Percentiles rank a stretch among this genome's conserved stretches.
phyloP scores from a whole-genome alignment of 2,329 filamentous ascomycete genomes.

The Ceratocystis destructans region DNA sequence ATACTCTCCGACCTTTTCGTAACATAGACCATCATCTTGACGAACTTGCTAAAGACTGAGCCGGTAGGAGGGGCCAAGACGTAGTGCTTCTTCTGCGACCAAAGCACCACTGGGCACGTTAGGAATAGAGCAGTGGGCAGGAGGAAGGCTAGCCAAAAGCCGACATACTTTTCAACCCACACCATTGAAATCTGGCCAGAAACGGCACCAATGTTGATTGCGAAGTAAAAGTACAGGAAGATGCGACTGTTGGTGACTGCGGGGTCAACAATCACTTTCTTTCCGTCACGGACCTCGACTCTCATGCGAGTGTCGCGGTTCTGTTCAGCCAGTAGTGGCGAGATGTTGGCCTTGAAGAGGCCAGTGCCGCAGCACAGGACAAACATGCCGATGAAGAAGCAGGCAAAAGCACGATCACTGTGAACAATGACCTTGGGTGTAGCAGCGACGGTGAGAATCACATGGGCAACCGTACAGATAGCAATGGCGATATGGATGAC shows the following conservation, averaged over 20 bases:
- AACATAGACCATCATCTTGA: conserved; percentile 45
- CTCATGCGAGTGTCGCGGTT: conserved; percentile 45
- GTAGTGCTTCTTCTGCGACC: conserved; percentile 48
- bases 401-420: conserved; percentile 44
- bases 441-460: conserved; percentile 51
- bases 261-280: conserved; percentile 58
- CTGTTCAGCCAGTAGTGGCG: conserved; percentile 58
- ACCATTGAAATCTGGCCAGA: conserved; percentile 50
- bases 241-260: conserved; percentile 54
- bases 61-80: conserved; percentile 52
- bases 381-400: conserved; percentile 53
- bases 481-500: conserved; percentile 56
- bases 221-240: conserved; percentile 47
- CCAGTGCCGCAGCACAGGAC: conserved; percentile 51
- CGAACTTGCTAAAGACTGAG: conserved; percentile 55
- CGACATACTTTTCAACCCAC: conserved; percentile 62
- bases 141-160: conserved; percentile 59
- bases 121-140: conserved; percentile 54
- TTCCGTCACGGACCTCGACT: conserved; percentile 43
- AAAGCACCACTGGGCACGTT: conserved; percentile 46
- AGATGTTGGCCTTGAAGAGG: conserved; percentile 71
- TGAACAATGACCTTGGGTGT: conserved; percentile 48
- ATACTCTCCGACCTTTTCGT: conserved; percentile 50
- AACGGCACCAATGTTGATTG: conserved; percentile 53
- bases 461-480: conserved; percentile 51